These are phyloP conservation scores for Entomortierella lignicola DNA, from an alignment of 192 early-diverging fungal species.

Conservation along the genomic window DNA sequence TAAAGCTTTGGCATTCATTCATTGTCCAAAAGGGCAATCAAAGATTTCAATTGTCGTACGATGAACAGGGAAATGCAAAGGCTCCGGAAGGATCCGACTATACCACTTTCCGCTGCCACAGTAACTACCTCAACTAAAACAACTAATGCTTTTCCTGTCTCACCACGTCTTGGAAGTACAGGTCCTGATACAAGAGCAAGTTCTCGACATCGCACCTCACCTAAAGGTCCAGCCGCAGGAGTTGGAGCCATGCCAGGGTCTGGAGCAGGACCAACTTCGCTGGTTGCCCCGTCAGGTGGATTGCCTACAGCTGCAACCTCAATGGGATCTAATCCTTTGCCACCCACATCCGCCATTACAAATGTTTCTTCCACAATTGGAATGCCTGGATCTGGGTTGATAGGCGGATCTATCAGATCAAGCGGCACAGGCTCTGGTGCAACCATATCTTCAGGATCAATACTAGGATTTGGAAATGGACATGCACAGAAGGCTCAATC, in stretches of 20 bases:
- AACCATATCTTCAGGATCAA: conserved; percentile 3
- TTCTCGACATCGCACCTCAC: conserved; percentile 30
- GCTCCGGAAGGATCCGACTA: conserved; percentile 50
- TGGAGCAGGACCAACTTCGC: background rate
- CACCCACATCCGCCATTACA: background rate
- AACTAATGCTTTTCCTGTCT: conserved; percentile 37
- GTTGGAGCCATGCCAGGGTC: background rate
- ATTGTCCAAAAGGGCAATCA: background rate
- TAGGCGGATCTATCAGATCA: conserved; percentile 3
- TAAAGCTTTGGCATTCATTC: background rate
- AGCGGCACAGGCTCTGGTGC: background rate
- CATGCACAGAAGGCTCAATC: background rate
- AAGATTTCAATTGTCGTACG: background rate
- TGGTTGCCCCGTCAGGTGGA: background rate
- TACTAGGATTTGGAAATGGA: conserved; percentile 1
- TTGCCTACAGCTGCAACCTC: background rate
- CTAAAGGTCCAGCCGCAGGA: conserved; percentile 16
- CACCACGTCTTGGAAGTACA: conserved; percentile 25
- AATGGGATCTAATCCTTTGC: background rate
- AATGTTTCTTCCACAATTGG: background rate
- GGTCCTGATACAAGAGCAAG: conserved; percentile 4
- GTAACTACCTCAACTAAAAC: conserved; percentile 35
- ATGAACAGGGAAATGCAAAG: conserved; percentile 55
- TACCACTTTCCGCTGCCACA: conserved; percentile 44
- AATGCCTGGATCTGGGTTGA: background rate